Evolutionary conservation across 2,329 filamentous ascomycete species (phyloP).

Genomic region (Amylocarpus encephaloides): DNA sequence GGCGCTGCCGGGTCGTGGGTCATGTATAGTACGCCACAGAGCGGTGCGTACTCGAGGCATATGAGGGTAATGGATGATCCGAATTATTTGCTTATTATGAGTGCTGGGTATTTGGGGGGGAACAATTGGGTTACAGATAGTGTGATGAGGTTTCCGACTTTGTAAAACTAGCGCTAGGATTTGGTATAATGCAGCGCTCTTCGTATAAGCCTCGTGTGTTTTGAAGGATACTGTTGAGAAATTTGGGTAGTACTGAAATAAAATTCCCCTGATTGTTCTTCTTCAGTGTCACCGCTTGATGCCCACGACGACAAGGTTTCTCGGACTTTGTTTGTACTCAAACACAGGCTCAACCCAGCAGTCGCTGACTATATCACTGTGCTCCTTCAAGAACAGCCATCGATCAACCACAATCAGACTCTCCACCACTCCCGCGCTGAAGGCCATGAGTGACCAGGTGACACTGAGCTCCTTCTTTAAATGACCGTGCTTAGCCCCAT

Average conservation of each 20-base stretch:
- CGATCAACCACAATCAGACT: slow-evolving; percentile 85
- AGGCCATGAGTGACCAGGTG: slow-evolving; percentile 94
- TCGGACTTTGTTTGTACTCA: slow-evolving; percentile 76
- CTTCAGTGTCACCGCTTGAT: slow-evolving; percentile 62
- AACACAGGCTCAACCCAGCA: slow-evolving; percentile 94
- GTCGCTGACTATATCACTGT: slow-evolving; percentile 59
- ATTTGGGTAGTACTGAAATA: too few species aligned
- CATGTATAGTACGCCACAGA: neutral
- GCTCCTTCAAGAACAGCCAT: slow-evolving; percentile 80
- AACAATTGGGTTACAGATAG: too few species aligned
- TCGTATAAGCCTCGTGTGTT: too few species aligned
- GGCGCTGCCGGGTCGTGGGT: slow-evolving; percentile 1
- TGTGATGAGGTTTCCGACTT: too few species aligned
- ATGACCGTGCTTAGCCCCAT: slow-evolving; percentile 57
- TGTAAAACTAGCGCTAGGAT: neutral
- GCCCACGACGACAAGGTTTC: slow-evolving; percentile 90
- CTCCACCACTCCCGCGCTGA: slow-evolving; percentile 83
- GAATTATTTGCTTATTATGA: too few species aligned
- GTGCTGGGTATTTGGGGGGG: too few species aligned
- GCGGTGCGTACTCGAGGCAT: slow-evolving; percentile 2
- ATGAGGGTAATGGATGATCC: slow-evolving; percentile 2
- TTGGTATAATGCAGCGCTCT: too few species aligned
- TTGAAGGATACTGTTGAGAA: too few species aligned
- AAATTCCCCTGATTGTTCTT: too few species aligned
- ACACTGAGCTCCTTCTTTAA: slow-evolving; percentile 77